phyloP scores from a whole-genome alignment of 352 stramenopile species.

The Phytopythium litorale region DNA sequence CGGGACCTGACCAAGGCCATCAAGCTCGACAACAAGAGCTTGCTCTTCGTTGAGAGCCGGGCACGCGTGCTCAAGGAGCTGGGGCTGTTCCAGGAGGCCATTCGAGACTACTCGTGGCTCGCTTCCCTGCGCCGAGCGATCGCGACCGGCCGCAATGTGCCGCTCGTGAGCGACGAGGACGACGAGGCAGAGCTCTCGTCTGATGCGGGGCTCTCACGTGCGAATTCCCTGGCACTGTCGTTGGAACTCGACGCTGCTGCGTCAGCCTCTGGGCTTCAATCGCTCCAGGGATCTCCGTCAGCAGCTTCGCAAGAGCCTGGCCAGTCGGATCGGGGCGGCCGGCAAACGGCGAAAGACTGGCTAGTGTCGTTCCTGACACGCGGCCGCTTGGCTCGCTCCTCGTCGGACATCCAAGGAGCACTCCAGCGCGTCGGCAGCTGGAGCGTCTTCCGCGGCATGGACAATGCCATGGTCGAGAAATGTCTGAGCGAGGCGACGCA shows the following conservation, averaged over 20 bases:
- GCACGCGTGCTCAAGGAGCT: conserved; percentile 55
- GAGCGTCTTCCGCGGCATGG: conserved; percentile 58
- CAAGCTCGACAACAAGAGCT: conserved; percentile 65
- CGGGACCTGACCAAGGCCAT: conserved; percentile 56
- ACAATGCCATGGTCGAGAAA: conserved; percentile 36
- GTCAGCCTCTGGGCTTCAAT: background rate
- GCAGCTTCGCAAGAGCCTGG: background rate
- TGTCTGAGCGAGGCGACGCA: conserved; percentile 43
- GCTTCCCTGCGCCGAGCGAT: conserved; percentile 35
- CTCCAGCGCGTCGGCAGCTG: conserved; percentile 19
- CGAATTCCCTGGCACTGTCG: background rate
- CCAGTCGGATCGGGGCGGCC: background rate
- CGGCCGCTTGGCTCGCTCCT: background rate
- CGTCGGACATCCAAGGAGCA: background rate
- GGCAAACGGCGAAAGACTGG: background rate
- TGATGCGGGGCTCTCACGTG: background rate
- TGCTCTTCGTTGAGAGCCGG: conserved; percentile 58
- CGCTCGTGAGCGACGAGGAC: background rate
- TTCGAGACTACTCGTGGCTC: conserved; percentile 67
- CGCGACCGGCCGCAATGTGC: background rate
- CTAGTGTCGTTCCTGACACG: background rate
- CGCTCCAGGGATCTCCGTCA: background rate
- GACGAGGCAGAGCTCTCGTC: background rate
- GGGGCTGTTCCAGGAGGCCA: conserved; percentile 61
- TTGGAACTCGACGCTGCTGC: background rate